Evolutionary conservation across 2,329 filamentous ascomycete genomes (phyloP).

Genomic region (Cladosporium oxysporum): DNA sequence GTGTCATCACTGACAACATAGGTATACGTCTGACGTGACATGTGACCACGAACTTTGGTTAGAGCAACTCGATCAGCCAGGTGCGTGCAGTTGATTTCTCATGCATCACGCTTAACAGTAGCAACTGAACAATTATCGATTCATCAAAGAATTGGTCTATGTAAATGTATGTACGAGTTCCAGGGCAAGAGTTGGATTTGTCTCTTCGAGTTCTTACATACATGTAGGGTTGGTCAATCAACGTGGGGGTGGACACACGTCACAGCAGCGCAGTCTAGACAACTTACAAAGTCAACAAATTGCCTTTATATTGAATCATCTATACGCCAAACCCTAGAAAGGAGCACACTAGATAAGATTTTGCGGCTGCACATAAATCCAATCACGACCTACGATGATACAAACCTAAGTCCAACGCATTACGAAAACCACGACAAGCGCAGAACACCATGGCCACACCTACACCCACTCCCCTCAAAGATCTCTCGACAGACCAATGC

Average conservation of each 20-base stretch:
- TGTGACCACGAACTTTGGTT: not conserved
- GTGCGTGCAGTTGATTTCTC: not conserved
- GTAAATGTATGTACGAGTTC: not conserved
- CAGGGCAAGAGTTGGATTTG: not conserved
- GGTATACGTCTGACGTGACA: no score
- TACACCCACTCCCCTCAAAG: slow-evolving; percentile 21
- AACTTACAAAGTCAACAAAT: not conserved
- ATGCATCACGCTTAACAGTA: not conserved
- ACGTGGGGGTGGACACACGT: not conserved
- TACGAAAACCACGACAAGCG: not conserved
- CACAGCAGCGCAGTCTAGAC: not conserved
- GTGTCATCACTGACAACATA: no score
- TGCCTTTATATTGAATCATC: not conserved
- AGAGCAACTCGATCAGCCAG: not conserved
- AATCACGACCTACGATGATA: slow-evolving; percentile 1
- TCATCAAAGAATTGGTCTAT: not conserved
- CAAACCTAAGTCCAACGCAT: not conserved
- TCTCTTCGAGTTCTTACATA: not conserved
- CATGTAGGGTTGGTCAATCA: not conserved
- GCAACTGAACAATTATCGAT: not conserved
- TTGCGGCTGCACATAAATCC: not conserved
- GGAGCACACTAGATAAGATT: not conserved
- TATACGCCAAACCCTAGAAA: not conserved
- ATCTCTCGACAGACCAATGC: slow-evolving; percentile 66
- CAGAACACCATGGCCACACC: not conserved